Evolutionary conservation across 169 alveolate genomes (phyloP), one percentile per base, ranked within the genome.

Genomic region (Cyclospora cayetanensis): DNA sequence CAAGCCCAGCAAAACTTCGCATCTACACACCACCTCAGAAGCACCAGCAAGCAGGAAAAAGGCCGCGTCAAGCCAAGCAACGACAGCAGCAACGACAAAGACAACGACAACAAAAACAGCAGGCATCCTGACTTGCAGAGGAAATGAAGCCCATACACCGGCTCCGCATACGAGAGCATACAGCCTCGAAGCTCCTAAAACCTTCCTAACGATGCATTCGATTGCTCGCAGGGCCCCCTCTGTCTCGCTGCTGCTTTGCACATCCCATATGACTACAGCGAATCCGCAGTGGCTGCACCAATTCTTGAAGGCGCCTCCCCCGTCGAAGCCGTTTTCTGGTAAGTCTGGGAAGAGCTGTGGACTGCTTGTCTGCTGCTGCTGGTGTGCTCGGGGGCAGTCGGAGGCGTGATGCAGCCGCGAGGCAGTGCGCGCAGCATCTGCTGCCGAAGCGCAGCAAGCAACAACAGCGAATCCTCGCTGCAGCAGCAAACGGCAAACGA

Each of bases 101-200:
- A 53, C 82, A 70, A 27, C 82, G 37, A 53, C 18, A 70, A 29
- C 52, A 70, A 25, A 22, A 70, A 53, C 82, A 70, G 52, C 46
- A 35, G 46, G 52, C 25, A 4, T 20, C 60, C 60, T 46, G 7
- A 15, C 60, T 53, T 70, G 27, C 12, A 37, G 5, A 1, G 43
- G 31, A 18, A 34, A 34, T 5, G 53, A 70, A 37, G 43, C 82
- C 70, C 70, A 55, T 4, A 55, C 34, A 15, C 70, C 70, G 31
- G 70, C 70, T 22, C 70, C 70, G n/a, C 70, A 55, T 9, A 55
- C 70, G n/a, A 55, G 31, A 20, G 70, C 70, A 22, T 55, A 22
- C 34, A 55, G 70, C 70, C 70, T 7, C 34, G 70, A 22, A 22
- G 70, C 70, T 29, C 70, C 70, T 9, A 55, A 29, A 29, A 29